phyloP scores from a whole-genome alignment of 768 basidiomycete genomes.

The Neoboletus brunneissimus region DNA sequence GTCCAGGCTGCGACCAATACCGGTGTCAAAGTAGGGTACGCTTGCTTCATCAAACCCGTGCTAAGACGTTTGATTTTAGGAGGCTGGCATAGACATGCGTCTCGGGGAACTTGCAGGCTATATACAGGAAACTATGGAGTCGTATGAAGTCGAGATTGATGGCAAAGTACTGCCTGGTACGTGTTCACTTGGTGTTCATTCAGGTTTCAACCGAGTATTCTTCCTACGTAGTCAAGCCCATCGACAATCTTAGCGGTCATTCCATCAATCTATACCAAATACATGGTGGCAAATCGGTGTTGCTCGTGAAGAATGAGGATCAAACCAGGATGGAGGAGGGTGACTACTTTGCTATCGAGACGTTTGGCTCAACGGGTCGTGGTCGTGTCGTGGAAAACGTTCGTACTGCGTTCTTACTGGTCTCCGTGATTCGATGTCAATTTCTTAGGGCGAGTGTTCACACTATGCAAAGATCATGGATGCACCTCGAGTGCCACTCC shows the following conservation, averaged over 20 bases:
- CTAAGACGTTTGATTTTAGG: slow-evolving; percentile 43
- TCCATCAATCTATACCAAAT: slow-evolving; percentile 88
- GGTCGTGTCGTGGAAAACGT: slow-evolving; percentile 85
- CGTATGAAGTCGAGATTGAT: slow-evolving; percentile 92
- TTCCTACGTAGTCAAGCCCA: slow-evolving; percentile 75
- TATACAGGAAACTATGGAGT: slow-evolving; percentile 99
- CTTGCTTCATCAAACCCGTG: background rate
- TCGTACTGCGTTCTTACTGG: slow-evolving; percentile 16
- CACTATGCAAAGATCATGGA: slow-evolving; percentile 82
- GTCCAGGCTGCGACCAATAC: slow-evolving; percentile 94
- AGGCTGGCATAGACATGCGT: slow-evolving; percentile 94
- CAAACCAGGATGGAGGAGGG: slow-evolving; percentile 99
- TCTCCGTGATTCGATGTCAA: background rate
- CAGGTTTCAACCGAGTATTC: background rate
- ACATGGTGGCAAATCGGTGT: slow-evolving; percentile 90
- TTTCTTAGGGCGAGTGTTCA: slow-evolving; percentile 78
- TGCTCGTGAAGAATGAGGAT: slow-evolving; percentile 86
- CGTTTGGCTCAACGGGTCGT: slow-evolving; percentile 95
- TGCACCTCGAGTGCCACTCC: slow-evolving; percentile 68
- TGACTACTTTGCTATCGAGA: slow-evolving; percentile 98
- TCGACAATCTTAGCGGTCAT: slow-evolving; percentile 92
- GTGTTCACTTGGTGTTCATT: background rate
- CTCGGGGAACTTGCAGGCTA: slow-evolving; percentile 88
- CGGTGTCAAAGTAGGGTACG: slow-evolving; percentile 68
- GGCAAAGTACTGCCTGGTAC: slow-evolving; percentile 80